These are phyloP conservation scores for Salpingoeca rosetta DNA, from an alignment of 78 protist genomes.

Conservation along the genomic window DNA sequence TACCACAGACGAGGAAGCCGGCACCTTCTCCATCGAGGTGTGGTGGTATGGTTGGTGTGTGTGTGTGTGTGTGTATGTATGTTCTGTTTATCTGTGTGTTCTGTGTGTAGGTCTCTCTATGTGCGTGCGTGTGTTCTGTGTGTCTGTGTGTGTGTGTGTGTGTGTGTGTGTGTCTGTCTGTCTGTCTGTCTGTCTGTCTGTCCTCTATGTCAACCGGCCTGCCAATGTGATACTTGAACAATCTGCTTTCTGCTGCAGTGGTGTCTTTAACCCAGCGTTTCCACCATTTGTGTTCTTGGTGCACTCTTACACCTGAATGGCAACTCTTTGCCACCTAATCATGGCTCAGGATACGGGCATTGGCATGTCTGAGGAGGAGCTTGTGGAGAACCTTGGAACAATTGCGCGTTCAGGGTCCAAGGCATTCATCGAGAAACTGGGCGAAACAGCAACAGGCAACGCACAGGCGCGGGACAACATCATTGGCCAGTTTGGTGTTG, in stretches of 20 bases:
- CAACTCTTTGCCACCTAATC: not conserved
- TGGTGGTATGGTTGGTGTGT: conserved; percentile 3
- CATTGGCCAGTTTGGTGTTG: conserved; percentile 98
- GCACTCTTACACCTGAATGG: not conserved
- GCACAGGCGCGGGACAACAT: conserved; percentile 10
- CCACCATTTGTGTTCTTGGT: not conserved
- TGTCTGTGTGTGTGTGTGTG: not conserved
- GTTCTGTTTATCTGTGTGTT: not conserved
- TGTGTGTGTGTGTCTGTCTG: not conserved
- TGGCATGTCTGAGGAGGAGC: conserved; percentile 91
- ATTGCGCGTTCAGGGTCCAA: conserved; percentile 77
- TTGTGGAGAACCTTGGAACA: conserved; percentile 85
- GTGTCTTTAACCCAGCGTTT: too few species aligned
- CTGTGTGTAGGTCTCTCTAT: not conserved
- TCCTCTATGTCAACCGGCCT: not conserved
- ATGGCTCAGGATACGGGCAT: conserved; percentile 75
- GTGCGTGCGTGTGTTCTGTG: not conserved
- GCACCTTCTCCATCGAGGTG: not conserved
- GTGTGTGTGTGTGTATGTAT: conserved; percentile 4
- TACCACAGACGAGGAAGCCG: conserved; percentile 1
- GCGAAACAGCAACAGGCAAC: conserved; percentile 21
- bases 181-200: not conserved
- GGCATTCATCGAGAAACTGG: conserved; percentile 17
- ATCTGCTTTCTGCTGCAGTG: too few species aligned
- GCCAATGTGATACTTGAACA: not conserved